phyloP scores from a whole-genome alignment of 495 filamentous ascomycete genomes.

The Aspergillus carlsbadensis region DNA sequence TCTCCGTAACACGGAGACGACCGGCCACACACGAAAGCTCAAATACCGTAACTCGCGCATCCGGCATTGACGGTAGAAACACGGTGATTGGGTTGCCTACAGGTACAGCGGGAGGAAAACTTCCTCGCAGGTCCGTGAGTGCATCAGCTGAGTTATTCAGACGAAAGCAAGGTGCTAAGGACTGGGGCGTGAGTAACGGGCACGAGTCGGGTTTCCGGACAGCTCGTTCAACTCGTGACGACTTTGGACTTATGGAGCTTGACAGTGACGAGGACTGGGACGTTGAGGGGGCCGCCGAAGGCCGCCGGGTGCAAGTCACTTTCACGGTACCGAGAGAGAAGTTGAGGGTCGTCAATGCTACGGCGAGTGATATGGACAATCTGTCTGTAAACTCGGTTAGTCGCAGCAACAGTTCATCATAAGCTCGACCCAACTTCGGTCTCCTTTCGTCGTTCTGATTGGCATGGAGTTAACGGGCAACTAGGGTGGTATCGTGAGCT shows the following conservation, averaged over 20 bases:
- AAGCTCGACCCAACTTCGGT: conserved; percentile 4
- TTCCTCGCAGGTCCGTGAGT: conserved; percentile 55
- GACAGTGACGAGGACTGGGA: conserved; percentile 78
- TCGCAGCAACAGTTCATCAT: conserved; percentile 21
- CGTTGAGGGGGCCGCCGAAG: conserved; percentile 77
- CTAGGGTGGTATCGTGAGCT: background rate
- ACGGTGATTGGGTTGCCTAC: conserved; percentile 22
- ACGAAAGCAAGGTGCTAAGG: conserved; percentile 55
- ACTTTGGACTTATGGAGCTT: conserved; percentile 30
- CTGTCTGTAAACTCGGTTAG: conserved; percentile 32
- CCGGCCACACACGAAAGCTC: conserved; percentile 15
- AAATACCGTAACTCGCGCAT: conserved; percentile 24
- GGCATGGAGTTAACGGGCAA: conserved; percentile 1
- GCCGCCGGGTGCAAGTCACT: conserved; percentile 83
- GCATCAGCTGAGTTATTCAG: conserved; percentile 60
- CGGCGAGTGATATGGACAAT: conserved; percentile 35
- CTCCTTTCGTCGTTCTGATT: conserved; percentile 2
- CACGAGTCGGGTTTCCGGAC: conserved; percentile 16
- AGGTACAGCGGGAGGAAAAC: conserved; percentile 6
- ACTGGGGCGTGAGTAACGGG: conserved; percentile 52
- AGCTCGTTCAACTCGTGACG: conserved; percentile 30
- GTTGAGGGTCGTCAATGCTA: conserved; percentile 80
- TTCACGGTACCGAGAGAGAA: conserved; percentile 87
- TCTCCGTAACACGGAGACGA: conserved; percentile 42
- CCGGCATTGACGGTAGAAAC: conserved; percentile 37